Conservation (phyloP, 345 rosid species). For the Garcia nutans region DNA sequence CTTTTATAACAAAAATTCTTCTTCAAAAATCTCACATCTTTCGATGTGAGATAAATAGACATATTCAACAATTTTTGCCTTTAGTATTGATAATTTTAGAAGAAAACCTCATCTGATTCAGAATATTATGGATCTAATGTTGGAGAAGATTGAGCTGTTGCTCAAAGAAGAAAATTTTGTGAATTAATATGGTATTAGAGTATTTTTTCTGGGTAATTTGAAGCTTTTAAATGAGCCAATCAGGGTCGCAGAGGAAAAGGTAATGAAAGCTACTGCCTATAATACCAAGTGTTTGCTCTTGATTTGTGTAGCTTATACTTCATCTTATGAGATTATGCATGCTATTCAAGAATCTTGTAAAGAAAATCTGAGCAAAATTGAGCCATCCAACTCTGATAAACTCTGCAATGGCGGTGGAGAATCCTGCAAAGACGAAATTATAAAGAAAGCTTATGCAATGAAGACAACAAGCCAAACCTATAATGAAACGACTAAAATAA, state of each 20-base stretch:
- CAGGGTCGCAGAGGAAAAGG: conserved; percentile 49
- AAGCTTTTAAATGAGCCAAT: conserved; percentile 44
- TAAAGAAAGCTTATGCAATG: not conserved
- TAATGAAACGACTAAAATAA: conserved; percentile 21
- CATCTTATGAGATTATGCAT: conserved; percentile 63
- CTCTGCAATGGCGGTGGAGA: conserved; percentile 15
- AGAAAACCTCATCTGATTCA: conserved; percentile 64
- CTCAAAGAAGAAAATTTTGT: conserved; percentile 59
- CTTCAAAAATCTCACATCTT: too few relatives aligned
- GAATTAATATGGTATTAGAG: conserved; percentile 50
- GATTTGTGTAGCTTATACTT: conserved; percentile 52
- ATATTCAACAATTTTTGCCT: too few relatives aligned
- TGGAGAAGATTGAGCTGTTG: conserved; percentile 63
- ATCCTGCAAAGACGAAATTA: conserved; percentile 19
- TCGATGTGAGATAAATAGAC: too few relatives aligned
- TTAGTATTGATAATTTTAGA: conserved; percentile 73
- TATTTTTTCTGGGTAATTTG: conserved; percentile 46
- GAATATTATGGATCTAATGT: conserved; percentile 62
- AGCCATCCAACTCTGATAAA: conserved; percentile 16
- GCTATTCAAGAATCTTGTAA: conserved; percentile 64
- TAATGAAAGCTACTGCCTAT: conserved; percentile 54
- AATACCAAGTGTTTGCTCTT: conserved; percentile 44
- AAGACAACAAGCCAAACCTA: not conserved
- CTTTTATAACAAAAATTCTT: too few relatives aligned
- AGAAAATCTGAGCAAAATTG: conserved; percentile 31